Conservation (phyloP, 352 stramenopile genomes). For the Pythium volutum region DNA sequence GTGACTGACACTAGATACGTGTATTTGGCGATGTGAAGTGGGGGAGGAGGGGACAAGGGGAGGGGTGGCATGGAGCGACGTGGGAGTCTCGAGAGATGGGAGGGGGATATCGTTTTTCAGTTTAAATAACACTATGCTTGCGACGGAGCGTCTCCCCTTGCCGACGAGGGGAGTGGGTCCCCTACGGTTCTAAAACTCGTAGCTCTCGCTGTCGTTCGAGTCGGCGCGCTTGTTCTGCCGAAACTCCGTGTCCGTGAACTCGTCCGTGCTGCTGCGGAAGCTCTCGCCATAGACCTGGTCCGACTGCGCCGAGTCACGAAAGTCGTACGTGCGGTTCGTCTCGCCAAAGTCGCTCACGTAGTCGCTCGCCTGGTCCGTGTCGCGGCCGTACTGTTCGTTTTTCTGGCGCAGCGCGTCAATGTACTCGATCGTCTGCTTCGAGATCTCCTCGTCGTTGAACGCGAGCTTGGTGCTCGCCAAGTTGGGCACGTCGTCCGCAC, state of each 20-base stretch:
- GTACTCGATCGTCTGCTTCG: constrained; percentile 24
- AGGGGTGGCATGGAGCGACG: not conserved
- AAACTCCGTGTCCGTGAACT: constrained; percentile 25
- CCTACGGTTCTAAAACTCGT: constrained; percentile 54
- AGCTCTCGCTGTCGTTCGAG: constrained; percentile 61
- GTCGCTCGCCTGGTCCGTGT: constrained; percentile 22
- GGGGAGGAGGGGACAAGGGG: too few relatives aligned
- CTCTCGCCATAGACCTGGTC: constrained; percentile 12
- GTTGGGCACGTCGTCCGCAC: constrained; percentile 19
- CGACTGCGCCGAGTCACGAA: constrained; percentile 16
- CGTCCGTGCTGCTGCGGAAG: constrained; percentile 19
- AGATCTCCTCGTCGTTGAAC: constrained; percentile 24
- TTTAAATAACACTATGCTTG: constrained; percentile 27
- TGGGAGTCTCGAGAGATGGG: not conserved
- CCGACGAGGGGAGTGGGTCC: constrained; percentile 1
- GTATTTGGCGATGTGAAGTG: too few relatives aligned
- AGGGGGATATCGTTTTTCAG: too few relatives aligned
- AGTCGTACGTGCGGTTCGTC: constrained; percentile 16
- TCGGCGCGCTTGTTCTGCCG: constrained; percentile 25
- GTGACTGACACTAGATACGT: too few relatives aligned
- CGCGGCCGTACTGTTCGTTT: constrained; percentile 20
- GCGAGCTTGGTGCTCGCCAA: constrained; percentile 16
- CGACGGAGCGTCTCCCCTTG: constrained; percentile 10
- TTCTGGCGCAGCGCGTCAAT: constrained; percentile 20
- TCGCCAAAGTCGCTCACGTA: constrained; percentile 20